Evolutionary conservation across 2,329 filamentous ascomycete genomes (phyloP).

Genomic region (Aspergillus uvarum): DNA sequence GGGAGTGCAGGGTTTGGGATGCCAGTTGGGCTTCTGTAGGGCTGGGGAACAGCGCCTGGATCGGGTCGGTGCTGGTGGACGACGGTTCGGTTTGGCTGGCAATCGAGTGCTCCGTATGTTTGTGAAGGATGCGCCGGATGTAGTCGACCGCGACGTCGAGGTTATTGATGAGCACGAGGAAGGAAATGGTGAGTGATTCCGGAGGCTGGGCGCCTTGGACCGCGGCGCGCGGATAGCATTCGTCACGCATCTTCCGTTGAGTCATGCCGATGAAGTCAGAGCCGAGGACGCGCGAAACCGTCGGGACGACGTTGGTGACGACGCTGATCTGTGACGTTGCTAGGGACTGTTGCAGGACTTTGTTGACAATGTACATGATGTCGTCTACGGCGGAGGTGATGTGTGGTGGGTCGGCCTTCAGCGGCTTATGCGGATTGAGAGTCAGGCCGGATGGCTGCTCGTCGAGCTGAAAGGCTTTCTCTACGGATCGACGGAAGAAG

Average conservation of each 20-base stretch:
- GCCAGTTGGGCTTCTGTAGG: conserved; percentile 72
- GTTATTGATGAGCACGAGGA: conserved; percentile 93
- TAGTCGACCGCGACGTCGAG: conserved; percentile 92
- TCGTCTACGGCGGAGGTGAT: conserved; percentile 96
- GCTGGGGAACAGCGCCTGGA: conserved; percentile 74
- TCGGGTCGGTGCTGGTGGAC: conserved; percentile 27
- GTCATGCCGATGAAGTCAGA: conserved; percentile 96
- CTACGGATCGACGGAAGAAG: conserved; percentile 93
- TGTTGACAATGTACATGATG: conserved; percentile 98
- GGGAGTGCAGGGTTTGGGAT: conserved; percentile 62
- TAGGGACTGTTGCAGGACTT: conserved; percentile 81
- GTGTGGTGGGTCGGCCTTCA: conserved; percentile 78
- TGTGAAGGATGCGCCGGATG: conserved; percentile 76
- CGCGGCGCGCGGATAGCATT: conserved; percentile 79
- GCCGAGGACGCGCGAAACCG: conserved; percentile 74
- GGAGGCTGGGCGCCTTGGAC: conserved; percentile 80
- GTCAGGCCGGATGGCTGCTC: conserved; percentile 79
- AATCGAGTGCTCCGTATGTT: conserved; percentile 54
- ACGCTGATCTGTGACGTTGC: conserved; percentile 81
- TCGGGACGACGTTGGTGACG: conserved; percentile 74
- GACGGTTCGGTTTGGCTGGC: conserved; percentile 15
- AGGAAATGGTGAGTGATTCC: conserved; percentile 83
- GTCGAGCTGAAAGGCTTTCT: conserved; percentile 96
- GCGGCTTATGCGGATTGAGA: conserved; percentile 68
- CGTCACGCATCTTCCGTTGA: conserved; percentile 95